These are phyloP conservation scores for Xylaria sp. DNA, from an alignment of 2,329 filamentous ascomycete species.

Conservation along the genomic window DNA sequence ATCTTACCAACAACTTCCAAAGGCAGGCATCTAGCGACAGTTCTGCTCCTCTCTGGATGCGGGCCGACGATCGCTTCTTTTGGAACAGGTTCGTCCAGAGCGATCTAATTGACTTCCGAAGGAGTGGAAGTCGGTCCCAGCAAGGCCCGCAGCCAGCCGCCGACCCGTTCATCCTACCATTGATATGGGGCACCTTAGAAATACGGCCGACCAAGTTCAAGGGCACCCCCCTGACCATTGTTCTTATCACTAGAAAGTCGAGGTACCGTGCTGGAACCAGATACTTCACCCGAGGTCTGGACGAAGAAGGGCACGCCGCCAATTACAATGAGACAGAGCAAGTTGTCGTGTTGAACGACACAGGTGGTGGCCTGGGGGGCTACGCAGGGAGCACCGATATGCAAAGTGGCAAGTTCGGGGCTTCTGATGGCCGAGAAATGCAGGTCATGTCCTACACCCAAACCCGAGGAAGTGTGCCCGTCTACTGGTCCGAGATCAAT, in stretches of 20 bases:
- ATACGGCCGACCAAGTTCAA: slow-evolving; percentile 90
- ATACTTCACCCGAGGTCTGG: slow-evolving; percentile 93
- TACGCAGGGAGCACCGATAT: slow-evolving; percentile 81
- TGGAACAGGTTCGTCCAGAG: slow-evolving; percentile 96
- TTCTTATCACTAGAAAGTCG: slow-evolving; percentile 88
- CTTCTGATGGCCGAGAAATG: slow-evolving; percentile 73
- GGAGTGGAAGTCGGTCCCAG: slow-evolving; percentile 68
- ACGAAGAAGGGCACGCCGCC: slow-evolving; percentile 93
- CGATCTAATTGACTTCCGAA: slow-evolving; percentile 90
- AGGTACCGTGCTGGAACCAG: slow-evolving; percentile 89
- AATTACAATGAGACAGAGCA: slow-evolving; percentile 99
- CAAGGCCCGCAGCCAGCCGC: slow-evolving; percentile 76
- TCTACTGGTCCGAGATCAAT: slow-evolving; percentile 97
- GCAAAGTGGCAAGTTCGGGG: slow-evolving; percentile 75
- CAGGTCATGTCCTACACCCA: slow-evolving; percentile 96
- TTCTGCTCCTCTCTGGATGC: slow-evolving; percentile 83
- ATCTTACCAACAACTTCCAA: slow-evolving; percentile 97
- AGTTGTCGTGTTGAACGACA: slow-evolving; percentile 87
- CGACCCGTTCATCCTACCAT: slow-evolving; percentile 92
- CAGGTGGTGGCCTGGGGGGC: slow-evolving; percentile 76
- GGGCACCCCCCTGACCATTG: slow-evolving; percentile 82
- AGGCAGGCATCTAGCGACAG: slow-evolving; percentile 82
- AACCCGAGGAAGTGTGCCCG: slow-evolving; percentile 93
- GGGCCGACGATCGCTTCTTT: slow-evolving; percentile 97
- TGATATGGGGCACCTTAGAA: slow-evolving; percentile 96